These are phyloP conservation scores for Pueraria montana DNA, from an alignment of 306 rosid genomes.

Conservation along the genomic window DNA sequence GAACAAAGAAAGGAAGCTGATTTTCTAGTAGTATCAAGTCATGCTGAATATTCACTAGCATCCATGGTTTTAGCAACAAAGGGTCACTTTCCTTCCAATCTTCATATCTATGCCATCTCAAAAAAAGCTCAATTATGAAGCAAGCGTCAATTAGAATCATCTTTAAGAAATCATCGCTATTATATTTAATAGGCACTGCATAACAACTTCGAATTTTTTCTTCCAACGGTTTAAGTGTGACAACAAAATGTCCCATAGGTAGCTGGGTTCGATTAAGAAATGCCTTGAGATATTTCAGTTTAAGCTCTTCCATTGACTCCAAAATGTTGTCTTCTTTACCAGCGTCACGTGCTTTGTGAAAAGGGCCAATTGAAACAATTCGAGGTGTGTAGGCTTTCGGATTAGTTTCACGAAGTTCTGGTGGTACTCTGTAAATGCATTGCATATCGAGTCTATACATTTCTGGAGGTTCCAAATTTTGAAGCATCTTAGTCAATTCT, in stretches of 20 bases:
- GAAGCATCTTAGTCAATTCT: no score
- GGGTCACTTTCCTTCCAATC: neutral
- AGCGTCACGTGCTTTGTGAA: no score
- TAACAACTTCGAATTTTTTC: neutral
- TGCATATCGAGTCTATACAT: no score
- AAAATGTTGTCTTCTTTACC: no score
- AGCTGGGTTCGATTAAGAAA: neutral
- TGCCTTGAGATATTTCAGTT: no score
- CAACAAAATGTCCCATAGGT: neutral
- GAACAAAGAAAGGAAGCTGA: constrained; percentile 1
- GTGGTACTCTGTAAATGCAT: no score
- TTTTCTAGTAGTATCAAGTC: neutral
- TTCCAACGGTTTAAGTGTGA: neutral
- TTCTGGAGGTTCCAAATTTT: no score
- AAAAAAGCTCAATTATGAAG: constrained; percentile 35
- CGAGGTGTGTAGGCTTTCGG: no score
- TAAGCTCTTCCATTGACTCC: no score
- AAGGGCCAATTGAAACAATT: no score
- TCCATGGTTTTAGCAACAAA: neutral
- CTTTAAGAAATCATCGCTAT: neutral
- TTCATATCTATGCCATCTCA: rapidly evolving
- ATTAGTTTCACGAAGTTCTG: no score
- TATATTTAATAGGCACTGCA: neutral
- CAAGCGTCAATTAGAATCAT: constrained; percentile 39
- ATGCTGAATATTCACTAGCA: rapidly evolving